Percentiles rank a stretch among this genome's conserved stretches.
Conservation (phyloP, 352 stramenopile species). For the Phytophthora pistaciae region DNA sequence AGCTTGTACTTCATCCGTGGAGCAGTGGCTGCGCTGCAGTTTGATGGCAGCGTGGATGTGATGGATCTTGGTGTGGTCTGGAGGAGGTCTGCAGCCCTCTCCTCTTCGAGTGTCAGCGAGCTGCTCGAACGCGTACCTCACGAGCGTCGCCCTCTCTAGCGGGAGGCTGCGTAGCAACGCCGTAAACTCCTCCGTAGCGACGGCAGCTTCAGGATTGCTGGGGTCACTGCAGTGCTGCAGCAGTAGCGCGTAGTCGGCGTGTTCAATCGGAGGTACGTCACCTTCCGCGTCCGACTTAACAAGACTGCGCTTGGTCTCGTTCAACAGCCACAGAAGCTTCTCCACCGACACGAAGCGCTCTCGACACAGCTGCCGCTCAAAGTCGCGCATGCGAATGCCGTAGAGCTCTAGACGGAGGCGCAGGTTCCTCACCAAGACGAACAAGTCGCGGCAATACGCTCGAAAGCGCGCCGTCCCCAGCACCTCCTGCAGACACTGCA, state of each 20-base stretch:
- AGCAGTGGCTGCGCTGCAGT: constrained; percentile 54
- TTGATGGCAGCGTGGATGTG: constrained; percentile 59
- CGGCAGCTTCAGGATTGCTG: constrained; percentile 6
- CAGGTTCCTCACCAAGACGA: constrained; percentile 45
- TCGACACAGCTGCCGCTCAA: constrained; percentile 26
- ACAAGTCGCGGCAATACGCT: constrained; percentile 55
- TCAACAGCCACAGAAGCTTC: constrained; percentile 26
- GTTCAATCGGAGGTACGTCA: constrained; percentile 25
- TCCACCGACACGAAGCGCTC: constrained; percentile 23
- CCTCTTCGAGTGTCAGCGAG: constrained; percentile 56
- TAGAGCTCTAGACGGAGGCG: constrained; percentile 49
- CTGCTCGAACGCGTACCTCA: constrained; percentile 67
- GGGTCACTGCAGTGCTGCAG: constrained; percentile 62
- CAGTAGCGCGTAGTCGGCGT: constrained; percentile 54
- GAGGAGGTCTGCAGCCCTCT: constrained; percentile 51
- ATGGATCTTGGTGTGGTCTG: constrained; percentile 54
- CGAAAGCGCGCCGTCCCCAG: constrained; percentile 50
- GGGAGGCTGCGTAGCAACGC: constrained; percentile 49
- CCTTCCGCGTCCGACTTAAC: neutral
- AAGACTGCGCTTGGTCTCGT: constrained; percentile 16
- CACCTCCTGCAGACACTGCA: constrained; percentile 65
- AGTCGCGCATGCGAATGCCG: constrained; percentile 17
- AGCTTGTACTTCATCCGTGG: constrained; percentile 39
- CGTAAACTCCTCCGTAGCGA: constrained; percentile 44
- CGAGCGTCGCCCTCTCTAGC: constrained; percentile 43